Evolutionary conservation across 2,329 filamentous ascomycete genomes (phyloP).

Genomic region (Mycogone perniciosa): DNA sequence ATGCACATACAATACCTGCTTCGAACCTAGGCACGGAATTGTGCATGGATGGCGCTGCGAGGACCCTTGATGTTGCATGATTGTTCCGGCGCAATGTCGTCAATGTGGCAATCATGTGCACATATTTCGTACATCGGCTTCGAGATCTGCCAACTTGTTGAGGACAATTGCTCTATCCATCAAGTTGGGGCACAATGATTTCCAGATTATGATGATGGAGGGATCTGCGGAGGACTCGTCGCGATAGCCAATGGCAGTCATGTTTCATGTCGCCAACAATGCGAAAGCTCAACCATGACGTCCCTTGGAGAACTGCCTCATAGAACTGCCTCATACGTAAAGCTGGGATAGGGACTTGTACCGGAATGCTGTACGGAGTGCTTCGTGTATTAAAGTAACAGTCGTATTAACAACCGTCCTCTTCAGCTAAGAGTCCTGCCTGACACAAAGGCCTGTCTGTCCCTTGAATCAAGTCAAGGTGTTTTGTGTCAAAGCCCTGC

Average conservation of each 20-base stretch:
- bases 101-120: too few relatives aligned
- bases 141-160: too few relatives aligned
- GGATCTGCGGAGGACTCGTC: slow-evolving; percentile 5
- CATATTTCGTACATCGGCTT: too few relatives aligned
- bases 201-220: slow-evolving; percentile 1
- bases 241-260: slow-evolving; percentile 1
- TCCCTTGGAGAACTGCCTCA: neutral
- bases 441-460: slow-evolving; percentile 2
- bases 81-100: too few relatives aligned
- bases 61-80: too few relatives aligned
- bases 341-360: too few relatives aligned
- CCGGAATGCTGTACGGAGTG: too few relatives aligned
- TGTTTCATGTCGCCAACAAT: slow-evolving; percentile 7
- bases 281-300: slow-evolving; percentile 8
- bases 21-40: too few relatives aligned
- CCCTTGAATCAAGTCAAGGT: slow-evolving; percentile 4
- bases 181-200: neutral
- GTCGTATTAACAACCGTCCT: neutral
- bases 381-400: neutral
- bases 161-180: neutral
- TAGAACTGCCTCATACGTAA: neutral
- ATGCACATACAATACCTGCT: too few relatives aligned
- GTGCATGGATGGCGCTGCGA: too few relatives aligned
- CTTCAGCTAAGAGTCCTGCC: neutral
- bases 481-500: slow-evolving; percentile 2